phyloP scores from a whole-genome alignment of 306 rosid genomes.

The Vicia villosa region DNA sequence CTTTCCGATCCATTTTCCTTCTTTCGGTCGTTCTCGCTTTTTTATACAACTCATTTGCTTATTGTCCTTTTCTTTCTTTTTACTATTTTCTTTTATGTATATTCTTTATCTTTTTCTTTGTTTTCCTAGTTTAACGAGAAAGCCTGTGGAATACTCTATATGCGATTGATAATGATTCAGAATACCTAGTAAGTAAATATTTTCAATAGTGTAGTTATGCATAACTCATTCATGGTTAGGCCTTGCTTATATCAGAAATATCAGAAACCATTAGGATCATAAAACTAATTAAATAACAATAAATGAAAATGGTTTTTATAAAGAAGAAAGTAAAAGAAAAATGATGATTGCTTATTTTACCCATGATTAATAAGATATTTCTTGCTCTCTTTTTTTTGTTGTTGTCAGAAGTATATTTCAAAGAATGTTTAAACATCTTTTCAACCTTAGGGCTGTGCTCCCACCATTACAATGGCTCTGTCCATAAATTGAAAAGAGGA shows the following conservation, averaged over 20 bases:
- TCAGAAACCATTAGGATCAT: background rate
- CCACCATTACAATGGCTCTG: constrained; percentile 12
- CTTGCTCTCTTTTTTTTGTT: background rate
- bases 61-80: background rate
- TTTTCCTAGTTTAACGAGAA: constrained; percentile 38
- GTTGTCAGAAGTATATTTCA: background rate
- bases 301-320: background rate
- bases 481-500: background rate
- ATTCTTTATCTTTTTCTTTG: constrained; percentile 22
- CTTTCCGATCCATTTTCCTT: background rate
- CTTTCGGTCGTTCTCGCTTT: constrained; percentile 13
- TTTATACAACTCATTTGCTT: background rate
- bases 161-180: background rate
- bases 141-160: constrained; percentile 15
- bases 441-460: background rate
- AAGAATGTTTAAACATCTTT: background rate
- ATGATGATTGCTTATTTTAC: background rate
- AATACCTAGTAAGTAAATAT: no score
- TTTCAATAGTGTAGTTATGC: no score
- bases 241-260: no score
- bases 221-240: no score
- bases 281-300: background rate
- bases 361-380: background rate
- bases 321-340: background rate
- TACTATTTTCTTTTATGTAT: background rate